These are phyloP conservation scores for Salvia rosmarinus DNA, from an alignment of 257 asterid genomes.

Conservation along the genomic window DNA sequence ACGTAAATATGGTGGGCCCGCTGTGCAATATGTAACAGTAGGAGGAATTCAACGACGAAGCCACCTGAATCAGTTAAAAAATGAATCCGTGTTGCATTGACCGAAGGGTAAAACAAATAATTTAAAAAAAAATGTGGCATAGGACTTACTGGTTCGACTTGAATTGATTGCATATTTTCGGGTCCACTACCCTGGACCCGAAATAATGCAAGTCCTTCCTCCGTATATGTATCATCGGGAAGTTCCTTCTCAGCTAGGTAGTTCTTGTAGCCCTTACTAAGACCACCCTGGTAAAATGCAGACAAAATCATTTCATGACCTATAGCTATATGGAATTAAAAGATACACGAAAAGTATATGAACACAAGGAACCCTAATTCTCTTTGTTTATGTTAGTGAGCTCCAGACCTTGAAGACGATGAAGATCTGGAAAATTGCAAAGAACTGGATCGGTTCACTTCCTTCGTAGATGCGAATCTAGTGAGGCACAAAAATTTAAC, in stretches of 20 bases:
- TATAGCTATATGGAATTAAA: conserved; percentile 24
- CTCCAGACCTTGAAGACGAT: conserved; percentile 82
- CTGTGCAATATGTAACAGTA: conserved; percentile 89
- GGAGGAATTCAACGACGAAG: conserved; percentile 85
- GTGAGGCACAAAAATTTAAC: conserved; percentile 35
- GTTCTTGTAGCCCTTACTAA: conserved; percentile 86
- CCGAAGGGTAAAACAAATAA: not conserved
- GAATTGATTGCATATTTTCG: conserved; percentile 98
- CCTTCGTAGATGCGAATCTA: conserved; percentile 92
- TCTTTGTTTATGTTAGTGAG: conserved; percentile 10
- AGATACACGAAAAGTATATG: not conserved
- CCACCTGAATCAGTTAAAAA: conserved; percentile 66
- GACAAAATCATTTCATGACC: conserved; percentile 31
- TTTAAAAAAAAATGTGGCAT: conserved; percentile 4
- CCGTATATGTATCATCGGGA: conserved; percentile 84
- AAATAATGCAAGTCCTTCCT: conserved; percentile 84
- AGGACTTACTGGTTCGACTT: conserved; percentile 89
- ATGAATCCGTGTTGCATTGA: conserved; percentile 27
- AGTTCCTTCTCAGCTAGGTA: conserved; percentile 72
- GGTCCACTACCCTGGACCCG: conserved; percentile 99
- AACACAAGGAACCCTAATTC: conserved; percentile 12
- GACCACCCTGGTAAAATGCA: conserved; percentile 80
- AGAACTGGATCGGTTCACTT: conserved; percentile 87
- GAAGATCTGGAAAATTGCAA: conserved; percentile 90
- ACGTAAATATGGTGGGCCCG: conserved; percentile 79